Base-by-base conservation (phyloP, 805 yeast species). In the Teunomyces cretensis region DNA sequence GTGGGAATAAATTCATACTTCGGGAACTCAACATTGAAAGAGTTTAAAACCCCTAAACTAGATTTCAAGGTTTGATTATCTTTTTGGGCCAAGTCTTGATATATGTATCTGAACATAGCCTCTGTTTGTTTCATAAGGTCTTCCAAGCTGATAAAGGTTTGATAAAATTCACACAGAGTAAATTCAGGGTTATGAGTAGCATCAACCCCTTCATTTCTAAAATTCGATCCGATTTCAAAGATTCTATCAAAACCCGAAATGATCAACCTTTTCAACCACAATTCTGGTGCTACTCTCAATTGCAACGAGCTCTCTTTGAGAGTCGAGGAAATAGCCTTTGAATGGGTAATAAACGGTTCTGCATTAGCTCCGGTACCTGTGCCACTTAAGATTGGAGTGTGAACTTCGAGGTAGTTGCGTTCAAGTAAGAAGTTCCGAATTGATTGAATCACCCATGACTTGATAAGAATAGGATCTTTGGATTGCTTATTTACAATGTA, bases 101-200 rank as follows among this genome's bases (percentile, higher is more conserved):
- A 65, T 0, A 86, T 61, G 4, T 51, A 57, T 1, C 52, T 47
- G 35, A 90, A 74, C 44, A 91, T 52, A 0, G 68, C 65, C 55
- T 88, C 86, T 1, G 95, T 84, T 28, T 83, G 54, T 0, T 45
- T 47, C 76, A 89, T 86, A 47, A 92, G 67, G 22, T 86, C 86
- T 0, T 79, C 76, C 51, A 94, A 67, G 8, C 78, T 71, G 0
- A 85, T 80, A 58, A 77, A 90, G 0, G 87, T 75, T 55, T 85
- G 86, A 61, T 92, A 92, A 55, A 89, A 87, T 61, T 92, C 99
- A 60, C 96, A 83, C 2, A 89, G 80, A 1, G 96, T 84, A 61
- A 91, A 92, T 58, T 92, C 99, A 0, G 97, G 96, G 64, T 92
- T 94, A 62, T 92, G 99, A 0, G 96, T 87, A 1, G 86, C 74